A percentile compares a stretch with the other conserved stretches of the same genome.
phyloP scores from a whole-genome alignment of 306 rosid species.

The Cajanus cajan region DNA sequence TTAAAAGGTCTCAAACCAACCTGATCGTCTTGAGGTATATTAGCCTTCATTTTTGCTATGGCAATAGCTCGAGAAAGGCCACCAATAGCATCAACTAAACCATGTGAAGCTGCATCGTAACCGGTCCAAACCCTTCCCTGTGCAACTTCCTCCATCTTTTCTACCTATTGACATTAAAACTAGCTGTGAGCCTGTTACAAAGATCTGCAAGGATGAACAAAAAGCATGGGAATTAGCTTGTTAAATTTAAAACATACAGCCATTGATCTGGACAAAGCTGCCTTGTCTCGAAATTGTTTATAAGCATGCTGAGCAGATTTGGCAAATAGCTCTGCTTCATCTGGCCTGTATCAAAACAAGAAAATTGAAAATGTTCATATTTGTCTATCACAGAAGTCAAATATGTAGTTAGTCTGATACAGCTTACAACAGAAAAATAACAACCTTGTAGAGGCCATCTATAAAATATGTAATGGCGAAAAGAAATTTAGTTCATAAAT shows the following conservation, averaged over 20 bases:
- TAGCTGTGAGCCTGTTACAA: slow-evolving; percentile 1
- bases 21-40: slow-evolving; percentile 80
- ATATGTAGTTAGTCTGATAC: neutral
- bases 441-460: neutral
- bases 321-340: slow-evolving; percentile 90
- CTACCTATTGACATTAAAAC: slow-evolving; percentile 54
- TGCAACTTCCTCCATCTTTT: slow-evolving; percentile 86
- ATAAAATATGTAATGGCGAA: neutral
- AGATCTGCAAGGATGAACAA: neutral
- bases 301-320: slow-evolving; percentile 72
- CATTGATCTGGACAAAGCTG: slow-evolving; percentile 93
- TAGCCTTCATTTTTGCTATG: slow-evolving; percentile 85
- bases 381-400: neutral
- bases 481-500: neutral
- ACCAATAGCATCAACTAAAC: slow-evolving; percentile 90
- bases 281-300: slow-evolving; percentile 84
- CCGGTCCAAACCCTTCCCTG: slow-evolving; percentile 98
- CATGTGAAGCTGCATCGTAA: slow-evolving; percentile 71
- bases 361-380: neutral
- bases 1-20: slow-evolving; percentile 32
- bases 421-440: slow-evolving; percentile 11
- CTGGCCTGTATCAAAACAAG: slow-evolving; percentile 52
- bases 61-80: slow-evolving; percentile 93
- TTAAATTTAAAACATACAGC: slow-evolving; percentile 43
- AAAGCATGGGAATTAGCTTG: neutral